Conservation (phyloP, 2,329 filamentous ascomycete species). For the Fusarium lyarnte region DNA sequence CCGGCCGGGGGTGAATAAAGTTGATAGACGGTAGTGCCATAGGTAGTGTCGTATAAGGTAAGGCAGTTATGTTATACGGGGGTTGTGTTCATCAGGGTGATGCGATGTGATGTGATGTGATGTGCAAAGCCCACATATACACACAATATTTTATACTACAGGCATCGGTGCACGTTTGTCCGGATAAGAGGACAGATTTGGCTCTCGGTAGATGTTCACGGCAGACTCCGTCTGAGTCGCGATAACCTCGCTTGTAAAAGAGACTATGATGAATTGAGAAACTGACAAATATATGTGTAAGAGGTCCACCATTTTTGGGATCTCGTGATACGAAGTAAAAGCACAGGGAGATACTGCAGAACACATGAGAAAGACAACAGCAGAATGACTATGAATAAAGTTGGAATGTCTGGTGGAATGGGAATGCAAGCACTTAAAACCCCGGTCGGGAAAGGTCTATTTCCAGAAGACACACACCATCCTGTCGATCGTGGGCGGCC, state of each 20-base stretch:
- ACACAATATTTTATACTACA: background rate
- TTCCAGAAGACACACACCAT: slow-evolving; percentile 19
- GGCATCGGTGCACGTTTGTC: background rate
- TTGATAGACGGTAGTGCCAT: background rate
- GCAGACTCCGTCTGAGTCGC: background rate
- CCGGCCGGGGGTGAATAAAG: slow-evolving; percentile 1
- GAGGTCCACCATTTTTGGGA: background rate
- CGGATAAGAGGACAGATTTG: background rate
- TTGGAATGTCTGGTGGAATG: background rate
- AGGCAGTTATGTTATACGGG: background rate
- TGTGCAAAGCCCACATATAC: background rate
- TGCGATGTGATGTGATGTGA: background rate
- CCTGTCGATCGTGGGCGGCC: slow-evolving; percentile 14
- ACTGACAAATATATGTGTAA: background rate
- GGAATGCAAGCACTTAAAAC: slow-evolving; percentile 44
- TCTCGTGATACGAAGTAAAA: background rate
- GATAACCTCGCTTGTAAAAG: slow-evolving; percentile 7
- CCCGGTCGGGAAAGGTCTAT: slow-evolving; percentile 35
- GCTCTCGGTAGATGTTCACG: slow-evolving; percentile 19
- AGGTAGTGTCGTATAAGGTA: background rate
- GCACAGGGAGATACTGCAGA: background rate
- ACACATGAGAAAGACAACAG: background rate
- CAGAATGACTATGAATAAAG: background rate
- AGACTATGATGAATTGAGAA: background rate
- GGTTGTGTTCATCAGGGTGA: background rate